Percentiles rank a stretch among this genome's conserved stretches.
Conservation (phyloP, 768 basidiomycete genomes). For the Hirschioporus abietinus region DNA sequence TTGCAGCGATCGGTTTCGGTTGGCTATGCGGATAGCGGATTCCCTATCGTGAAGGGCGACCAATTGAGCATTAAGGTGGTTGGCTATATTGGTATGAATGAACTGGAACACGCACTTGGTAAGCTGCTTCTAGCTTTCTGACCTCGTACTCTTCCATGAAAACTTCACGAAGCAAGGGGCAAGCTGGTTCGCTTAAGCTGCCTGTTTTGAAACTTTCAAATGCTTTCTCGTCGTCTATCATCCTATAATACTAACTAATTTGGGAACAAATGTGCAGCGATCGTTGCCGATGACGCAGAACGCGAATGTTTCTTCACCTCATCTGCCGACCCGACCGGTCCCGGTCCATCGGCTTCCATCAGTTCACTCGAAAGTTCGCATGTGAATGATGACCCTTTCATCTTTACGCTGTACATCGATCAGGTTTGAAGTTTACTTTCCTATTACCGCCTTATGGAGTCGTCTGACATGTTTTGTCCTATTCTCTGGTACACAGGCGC, state of each 20-base stretch:
- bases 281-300: constrained; percentile 71
- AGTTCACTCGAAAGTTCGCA: constrained; percentile 51
- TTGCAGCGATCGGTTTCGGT: constrained; percentile 51
- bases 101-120: constrained; percentile 92
- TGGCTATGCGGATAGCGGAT: constrained; percentile 74
- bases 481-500: constrained; percentile 51
- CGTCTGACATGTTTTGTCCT: constrained; percentile 2
- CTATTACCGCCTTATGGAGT: neutral
- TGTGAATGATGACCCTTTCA: constrained; percentile 49
- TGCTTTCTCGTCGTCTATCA: neutral
- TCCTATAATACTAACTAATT: neutral
- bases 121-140: constrained; percentile 23
- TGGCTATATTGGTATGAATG: constrained; percentile 88
- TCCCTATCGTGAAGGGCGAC: constrained; percentile 71
- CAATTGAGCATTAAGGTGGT: constrained; percentile 58
- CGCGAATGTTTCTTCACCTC: constrained; percentile 59
- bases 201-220: neutral
- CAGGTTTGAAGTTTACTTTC: constrained; percentile 41
- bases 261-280: constrained; percentile 19
- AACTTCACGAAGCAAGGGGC: neutral
- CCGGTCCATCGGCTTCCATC: constrained; percentile 47
- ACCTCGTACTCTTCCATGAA: neutral
- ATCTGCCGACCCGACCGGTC: constrained; percentile 31
- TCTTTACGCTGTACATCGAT: constrained; percentile 89
- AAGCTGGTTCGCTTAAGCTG: neutral